phyloP scores from a whole-genome alignment of 345 rosid genomes.

The Citrus sp. region DNA sequence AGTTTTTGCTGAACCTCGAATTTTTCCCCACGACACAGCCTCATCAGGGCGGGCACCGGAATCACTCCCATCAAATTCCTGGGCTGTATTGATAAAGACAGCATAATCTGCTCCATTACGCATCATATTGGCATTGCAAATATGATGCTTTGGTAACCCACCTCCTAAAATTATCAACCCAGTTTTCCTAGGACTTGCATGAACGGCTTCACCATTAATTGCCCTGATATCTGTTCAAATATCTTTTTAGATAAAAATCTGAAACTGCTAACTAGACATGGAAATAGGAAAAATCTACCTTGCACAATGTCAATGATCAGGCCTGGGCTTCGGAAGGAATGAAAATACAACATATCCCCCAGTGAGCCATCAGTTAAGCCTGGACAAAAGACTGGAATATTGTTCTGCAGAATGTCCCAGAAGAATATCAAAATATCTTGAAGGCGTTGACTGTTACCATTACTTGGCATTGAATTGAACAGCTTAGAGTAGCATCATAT shows the following conservation, averaged over 20 bases:
- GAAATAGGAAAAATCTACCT: slow-evolving; percentile 39
- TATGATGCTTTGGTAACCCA: slow-evolving; percentile 92
- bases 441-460: no score
- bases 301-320: slow-evolving; percentile 62
- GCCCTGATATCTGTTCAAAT: slow-evolving; percentile 68
- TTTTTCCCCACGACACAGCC: slow-evolving; percentile 96
- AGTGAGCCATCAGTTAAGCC: slow-evolving; percentile 94
- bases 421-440: neutral
- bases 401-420: slow-evolving; percentile 52
- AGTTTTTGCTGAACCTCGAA: slow-evolving; percentile 73
- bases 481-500: neutral
- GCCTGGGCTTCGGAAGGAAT: slow-evolving; percentile 64
- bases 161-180: slow-evolving; percentile 95
- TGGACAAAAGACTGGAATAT: slow-evolving; percentile 89
- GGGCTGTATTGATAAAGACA: slow-evolving; percentile 85
- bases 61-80: slow-evolving; percentile 96
- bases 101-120: slow-evolving; percentile 91
- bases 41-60: slow-evolving; percentile 96
- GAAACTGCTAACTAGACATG: neutral
- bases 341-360: slow-evolving; percentile 94
- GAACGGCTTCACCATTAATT: slow-evolving; percentile 79
- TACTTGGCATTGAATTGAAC: neutral
- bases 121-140: slow-evolving; percentile 98
- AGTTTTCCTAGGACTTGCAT: slow-evolving; percentile 72
- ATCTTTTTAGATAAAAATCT: neutral